A percentile compares a stretch with the other conserved stretches of the same genome.
These are phyloP conservation scores for Paratinospora sagittata DNA, from an alignment of 164 flowering plant genomes.

Conservation along the genomic window DNA sequence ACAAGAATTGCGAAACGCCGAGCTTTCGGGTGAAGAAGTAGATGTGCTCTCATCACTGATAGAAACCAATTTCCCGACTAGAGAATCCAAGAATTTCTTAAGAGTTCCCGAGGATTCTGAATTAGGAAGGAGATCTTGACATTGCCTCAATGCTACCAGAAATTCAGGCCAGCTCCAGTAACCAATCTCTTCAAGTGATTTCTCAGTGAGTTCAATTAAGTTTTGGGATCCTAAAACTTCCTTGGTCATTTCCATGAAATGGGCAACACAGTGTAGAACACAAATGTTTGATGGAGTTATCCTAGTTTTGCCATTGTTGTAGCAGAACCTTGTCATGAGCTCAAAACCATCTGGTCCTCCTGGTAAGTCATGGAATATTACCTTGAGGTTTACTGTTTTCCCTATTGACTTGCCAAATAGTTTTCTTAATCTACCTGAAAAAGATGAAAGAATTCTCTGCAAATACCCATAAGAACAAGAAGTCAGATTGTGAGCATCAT, in stretches of 20 bases:
- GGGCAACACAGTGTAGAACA: slow-evolving; percentile 34
- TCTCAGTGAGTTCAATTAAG: slow-evolving; percentile 36
- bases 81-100: slow-evolving; percentile 32
- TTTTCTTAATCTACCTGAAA: slow-evolving; percentile 38
- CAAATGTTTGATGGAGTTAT: slow-evolving; percentile 39
- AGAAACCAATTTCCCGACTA: slow-evolving; percentile 29
- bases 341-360: slow-evolving; percentile 67
- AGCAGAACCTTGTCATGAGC: slow-evolving; percentile 54
- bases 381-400: slow-evolving; percentile 24
- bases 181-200: slow-evolving; percentile 33
- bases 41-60: slow-evolving; percentile 28
- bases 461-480: not conserved
- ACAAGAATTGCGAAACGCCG: slow-evolving; percentile 36
- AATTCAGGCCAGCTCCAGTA: slow-evolving; percentile 65
- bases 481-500: not conserved
- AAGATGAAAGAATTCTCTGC: slow-evolving; percentile 41
- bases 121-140: slow-evolving; percentile 29
- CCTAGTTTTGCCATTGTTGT: slow-evolving; percentile 35
- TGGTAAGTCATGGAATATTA: slow-evolving; percentile 50
- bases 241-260: slow-evolving; percentile 50
- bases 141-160: slow-evolving; percentile 37
- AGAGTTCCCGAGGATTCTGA: slow-evolving; percentile 25
- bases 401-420: slow-evolving; percentile 25
- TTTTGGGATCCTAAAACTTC: slow-evolving; percentile 14
- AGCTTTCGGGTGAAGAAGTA: slow-evolving; percentile 39